Evolutionary conservation across 2,329 filamentous ascomycete species (phyloP), one percentile per base, ranked within the genome.

Genomic region (Colletotrichum tofieldiae): DNA sequence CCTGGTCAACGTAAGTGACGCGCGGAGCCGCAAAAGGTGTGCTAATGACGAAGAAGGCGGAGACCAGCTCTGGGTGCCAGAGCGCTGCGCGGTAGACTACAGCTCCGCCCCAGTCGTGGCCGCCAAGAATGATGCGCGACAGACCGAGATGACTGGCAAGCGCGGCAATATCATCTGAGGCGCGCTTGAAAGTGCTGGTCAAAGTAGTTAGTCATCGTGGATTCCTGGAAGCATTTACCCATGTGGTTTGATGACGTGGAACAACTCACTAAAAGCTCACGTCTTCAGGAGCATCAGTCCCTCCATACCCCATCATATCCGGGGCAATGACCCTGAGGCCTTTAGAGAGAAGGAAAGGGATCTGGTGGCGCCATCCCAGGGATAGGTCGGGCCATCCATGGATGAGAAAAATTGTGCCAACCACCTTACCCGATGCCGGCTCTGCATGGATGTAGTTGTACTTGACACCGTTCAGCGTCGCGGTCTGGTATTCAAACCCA

Each of bases 101-200:
- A 3, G 86, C 86, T 75, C 92, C 93, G 79, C 94, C 94, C 93
- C 94, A 96, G 82, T 96, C 94, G 82, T 97, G 94, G 9, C 93
- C 94, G 52, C 93, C 93, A 7, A 97, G 86, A 60, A 96, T 91
- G 77, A 96, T 91, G 41, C 77, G 79, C 61, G 75, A 54, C 81
- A 82, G 29, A 81, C 84, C 58, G 32, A 79, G 80, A 68, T 90
- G 86, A 65, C 83, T 84, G 5, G 92, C 90, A 29, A 97, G 86
- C 62, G 89, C 89, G 18, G 90, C 91, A 72, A 97, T 88, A 77
- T 96, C 93, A 63, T 91, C 88, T n/a, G 91, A 87, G 72, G 92
- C 89, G 61, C 87, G 87, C 81, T 93, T 94, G 79, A 89, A 86
- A 23, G 88, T 89, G 82, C 94, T 96, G 64, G 87, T 18, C 5